These are phyloP conservation scores for Hypericum perforatum DNA, from an alignment of 345 rosid species.

Conservation along the genomic window DNA sequence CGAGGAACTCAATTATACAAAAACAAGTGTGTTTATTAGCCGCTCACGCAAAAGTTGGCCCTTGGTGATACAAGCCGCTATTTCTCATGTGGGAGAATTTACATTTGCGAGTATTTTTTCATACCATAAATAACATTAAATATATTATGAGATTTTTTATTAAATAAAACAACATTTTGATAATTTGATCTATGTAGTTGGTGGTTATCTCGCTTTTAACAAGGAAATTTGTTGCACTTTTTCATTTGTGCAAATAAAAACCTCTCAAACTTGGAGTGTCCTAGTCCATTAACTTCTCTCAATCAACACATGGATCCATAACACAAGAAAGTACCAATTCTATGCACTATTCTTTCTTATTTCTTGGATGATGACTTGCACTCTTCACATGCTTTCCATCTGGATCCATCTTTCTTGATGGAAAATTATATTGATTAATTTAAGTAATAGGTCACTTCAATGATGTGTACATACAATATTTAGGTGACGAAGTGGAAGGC, in stretches of 20 bases:
- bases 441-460: neutral
- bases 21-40: too few relatives aligned
- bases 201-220: slow-evolving; percentile 14
- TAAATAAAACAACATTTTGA: slow-evolving; percentile 10
- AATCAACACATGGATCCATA: slow-evolving; percentile 13
- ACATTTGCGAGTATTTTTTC: too few relatives aligned
- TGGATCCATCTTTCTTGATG: slow-evolving; percentile 17
- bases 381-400: slow-evolving; percentile 28
- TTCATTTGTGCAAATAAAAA: slow-evolving; percentile 15
- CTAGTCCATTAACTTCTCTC: slow-evolving; percentile 14
- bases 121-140: too few relatives aligned
- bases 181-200: slow-evolving; percentile 11
- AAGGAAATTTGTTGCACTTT: slow-evolving; percentile 15
- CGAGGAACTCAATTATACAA: too few relatives aligned
- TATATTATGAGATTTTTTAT: too few relatives aligned
- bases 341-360: slow-evolving; percentile 5
- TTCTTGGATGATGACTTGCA: slow-evolving; percentile 5
- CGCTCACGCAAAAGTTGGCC: too few relatives aligned
- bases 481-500: too few relatives aligned
- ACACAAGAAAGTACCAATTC: slow-evolving; percentile 12
- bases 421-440: slow-evolving; percentile 18
- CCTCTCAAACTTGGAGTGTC: slow-evolving; percentile 15
- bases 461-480: too few relatives aligned
- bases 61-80: too few relatives aligned
- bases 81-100: too few relatives aligned